Conservation (phyloP, 2,329 filamentous ascomycete genomes). For the Knufia fluminis region DNA sequence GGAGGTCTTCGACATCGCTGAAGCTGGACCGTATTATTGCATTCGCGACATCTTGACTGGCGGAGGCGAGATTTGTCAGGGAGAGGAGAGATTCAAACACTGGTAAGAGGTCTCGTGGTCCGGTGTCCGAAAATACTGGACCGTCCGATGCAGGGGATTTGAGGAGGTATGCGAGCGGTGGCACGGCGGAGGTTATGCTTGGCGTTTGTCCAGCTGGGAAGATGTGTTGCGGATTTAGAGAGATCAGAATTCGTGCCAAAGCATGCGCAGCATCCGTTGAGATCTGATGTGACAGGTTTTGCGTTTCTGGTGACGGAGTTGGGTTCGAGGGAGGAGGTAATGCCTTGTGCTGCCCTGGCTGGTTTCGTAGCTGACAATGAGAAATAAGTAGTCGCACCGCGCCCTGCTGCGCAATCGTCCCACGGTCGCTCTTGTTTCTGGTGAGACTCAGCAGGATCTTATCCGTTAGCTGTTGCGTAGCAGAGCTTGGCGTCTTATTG, state of each 20-base stretch:
- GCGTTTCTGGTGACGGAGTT: slow-evolving; percentile 17
- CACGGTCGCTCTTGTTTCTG: slow-evolving; percentile 62
- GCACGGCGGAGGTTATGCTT: slow-evolving; percentile 65
- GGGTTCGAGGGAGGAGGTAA: not conserved
- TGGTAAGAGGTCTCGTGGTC: slow-evolving; percentile 67
- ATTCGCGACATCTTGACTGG: slow-evolving; percentile 43
- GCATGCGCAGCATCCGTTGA: slow-evolving; percentile 59
- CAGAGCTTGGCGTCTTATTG: slow-evolving; percentile 52
- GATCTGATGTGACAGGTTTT: slow-evolving; percentile 26
- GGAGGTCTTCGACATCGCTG: slow-evolving; percentile 67
- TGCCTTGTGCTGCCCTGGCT: slow-evolving; percentile 15
- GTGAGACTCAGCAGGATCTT: slow-evolving; percentile 71
- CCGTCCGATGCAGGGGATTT: slow-evolving; percentile 47
- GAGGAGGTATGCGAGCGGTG: slow-evolving; percentile 69
- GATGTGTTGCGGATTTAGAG: slow-evolving; percentile 71
- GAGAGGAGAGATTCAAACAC: slow-evolving; percentile 86
- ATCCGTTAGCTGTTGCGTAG: slow-evolving; percentile 62
- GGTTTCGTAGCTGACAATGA: slow-evolving; percentile 53
- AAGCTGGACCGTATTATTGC: slow-evolving; percentile 67
- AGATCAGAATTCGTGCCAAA: slow-evolving; percentile 76
- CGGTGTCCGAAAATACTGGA: slow-evolving; percentile 34
- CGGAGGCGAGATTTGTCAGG: slow-evolving; percentile 82
- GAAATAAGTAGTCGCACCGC: slow-evolving; percentile 75
- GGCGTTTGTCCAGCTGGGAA: slow-evolving; percentile 72
- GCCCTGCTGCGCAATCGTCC: slow-evolving; percentile 84